Percentiles rank a stretch among this genome's conserved stretches.
These are phyloP conservation scores for thale cress (Arabidopsis thaliana) DNA, from an alignment of 345 rosid genomes.

Conservation along the genomic window TAIR10.1 NC_003076.8:6066001-6066500, in stretches of 20 bases:
- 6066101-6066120: slow-evolving; percentile 42
- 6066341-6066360: background rate
- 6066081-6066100: slow-evolving; percentile 3
- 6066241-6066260: slow-evolving; percentile 23
- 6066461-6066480: slow-evolving; percentile 11
- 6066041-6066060: slow-evolving; percentile 49
- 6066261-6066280: slow-evolving; percentile 12
- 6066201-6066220: background rate
- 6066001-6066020: slow-evolving; percentile 36
- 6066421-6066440: background rate
- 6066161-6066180: slow-evolving; percentile 27
- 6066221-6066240: background rate
- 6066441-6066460: background rate
- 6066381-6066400: slow-evolving; percentile 34
- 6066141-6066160: slow-evolving; percentile 26
- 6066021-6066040: slow-evolving; percentile 43
- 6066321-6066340: slow-evolving; percentile 15
- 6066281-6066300: slow-evolving; percentile 27
- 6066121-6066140: slow-evolving; percentile 16
- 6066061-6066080: slow-evolving; percentile 36
- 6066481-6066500: background rate
- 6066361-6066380: slow-evolving; percentile 10
- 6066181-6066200: slow-evolving; percentile 16
- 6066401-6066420: slow-evolving; percentile 27
- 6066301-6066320: background rate